Base-by-base conservation (phyloP, 306 rosid species). In the Luffa aegyptiaca region DNA sequence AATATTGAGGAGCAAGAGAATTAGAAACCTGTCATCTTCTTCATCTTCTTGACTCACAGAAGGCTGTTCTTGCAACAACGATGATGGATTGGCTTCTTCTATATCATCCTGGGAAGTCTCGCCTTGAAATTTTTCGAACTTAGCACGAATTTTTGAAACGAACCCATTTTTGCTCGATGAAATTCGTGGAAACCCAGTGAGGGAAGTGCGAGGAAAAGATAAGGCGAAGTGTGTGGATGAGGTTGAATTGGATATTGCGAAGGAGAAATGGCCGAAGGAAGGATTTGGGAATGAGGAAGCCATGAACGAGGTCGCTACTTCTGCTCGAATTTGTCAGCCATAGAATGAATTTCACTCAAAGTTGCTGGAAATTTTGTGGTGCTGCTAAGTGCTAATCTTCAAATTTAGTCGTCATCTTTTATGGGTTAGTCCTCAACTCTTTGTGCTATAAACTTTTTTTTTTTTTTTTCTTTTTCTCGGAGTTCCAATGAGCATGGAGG, bases 71-170 rank as follows among this genome's bases (percentile, higher is more conserved):
- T 79, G 59, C 61, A 82, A 45, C 74, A 86, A 51, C 12, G 87
- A 78, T 48, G 88, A 39, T 45, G 84, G 58, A 79, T 52, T 68
- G 12, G 88, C 3, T 17, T 87, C 89, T 78, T 77, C 70, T 39
- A 61, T 42, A 45, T 48, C 70, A 37, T 87, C 85, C 65, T 76
- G 87, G 45, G 86, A 49, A 84, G 81, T 56, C 39, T 86, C 88
- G 9, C 87, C 88, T 79, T 90, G 89, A 89, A 93, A 92, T 74
- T 92, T 93, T 11, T 95, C 96, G 85, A 95, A 92, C 91, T 92
- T 95, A 70, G 97, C 97, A 64, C 51, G 49, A 26, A 88, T 80
- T 87, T 85, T 95, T 62, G 88, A 82, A 76, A 52, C 21, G 53
- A 79, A 78, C 76, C 62, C 76, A 6, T 87, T 45, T 35, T 76